Percentiles rank a stretch among this genome's conserved stretches.
Conservation (phyloP, 345 rosid genomes). For the Cardamine resedifolia region DNA sequence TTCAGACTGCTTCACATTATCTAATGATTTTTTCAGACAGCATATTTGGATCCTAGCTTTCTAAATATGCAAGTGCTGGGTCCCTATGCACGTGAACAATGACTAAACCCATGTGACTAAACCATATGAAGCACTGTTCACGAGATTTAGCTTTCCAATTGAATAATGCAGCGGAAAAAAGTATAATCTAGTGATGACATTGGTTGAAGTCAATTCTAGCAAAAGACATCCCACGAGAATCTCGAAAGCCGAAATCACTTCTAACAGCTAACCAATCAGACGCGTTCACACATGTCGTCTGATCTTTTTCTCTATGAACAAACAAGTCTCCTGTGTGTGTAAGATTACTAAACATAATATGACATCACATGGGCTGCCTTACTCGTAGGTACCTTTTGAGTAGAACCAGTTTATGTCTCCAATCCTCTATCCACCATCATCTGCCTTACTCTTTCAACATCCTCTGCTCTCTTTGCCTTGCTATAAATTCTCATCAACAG, state of each 20-base stretch:
- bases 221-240: conserved; percentile 36
- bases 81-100: conserved; percentile 34
- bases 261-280: conserved; percentile 30
- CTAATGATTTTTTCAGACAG: conserved; percentile 13
- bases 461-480: conserved; percentile 46
- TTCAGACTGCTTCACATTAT: conserved; percentile 18
- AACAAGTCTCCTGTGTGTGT: conserved; percentile 30
- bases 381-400: conserved; percentile 13
- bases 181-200: conserved; percentile 16
- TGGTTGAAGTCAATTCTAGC: conserved; percentile 9
- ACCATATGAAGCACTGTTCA: conserved; percentile 31
- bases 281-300: conserved; percentile 22
- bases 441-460: conserved; percentile 57
- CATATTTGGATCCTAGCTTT: conserved; percentile 31
- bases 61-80: conserved; percentile 36
- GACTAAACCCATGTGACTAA: conserved; percentile 36
- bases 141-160: conserved; percentile 32
- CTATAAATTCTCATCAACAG: conserved; percentile 67
- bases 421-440: conserved; percentile 74
- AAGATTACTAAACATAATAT: neutral
- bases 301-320: conserved; percentile 1
- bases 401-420: conserved; percentile 22
- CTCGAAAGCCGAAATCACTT: conserved; percentile 1
- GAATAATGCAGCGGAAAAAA: conserved; percentile 33
- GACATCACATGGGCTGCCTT: conserved; percentile 11